A percentile compares a stretch with the other conserved stretches of the same genome.
These are phyloP conservation scores for Auricularia cornea DNA, from an alignment of 768 basidiomycete species.

Conservation along the genomic window DNA sequence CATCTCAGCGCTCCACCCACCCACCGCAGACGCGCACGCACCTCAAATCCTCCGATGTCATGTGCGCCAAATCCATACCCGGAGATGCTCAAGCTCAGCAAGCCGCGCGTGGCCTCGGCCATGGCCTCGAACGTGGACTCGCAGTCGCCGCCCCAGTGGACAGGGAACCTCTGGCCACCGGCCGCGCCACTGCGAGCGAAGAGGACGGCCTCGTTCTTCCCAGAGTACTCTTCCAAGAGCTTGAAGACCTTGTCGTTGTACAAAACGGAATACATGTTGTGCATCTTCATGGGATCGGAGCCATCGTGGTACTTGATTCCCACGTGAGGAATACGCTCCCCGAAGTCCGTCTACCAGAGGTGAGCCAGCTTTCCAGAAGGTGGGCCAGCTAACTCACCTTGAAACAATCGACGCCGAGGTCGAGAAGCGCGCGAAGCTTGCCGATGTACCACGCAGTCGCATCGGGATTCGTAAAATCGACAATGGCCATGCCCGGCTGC, in stretches of 20 bases:
- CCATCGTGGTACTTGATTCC: slow-evolving; percentile 56
- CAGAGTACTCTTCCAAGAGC: slow-evolving; percentile 47
- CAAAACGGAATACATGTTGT: slow-evolving; percentile 61
- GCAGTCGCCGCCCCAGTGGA: slow-evolving; percentile 68
- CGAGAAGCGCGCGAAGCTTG: slow-evolving; percentile 42
- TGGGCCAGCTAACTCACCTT: slow-evolving; percentile 29
- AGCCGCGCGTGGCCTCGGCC: slow-evolving; percentile 63
- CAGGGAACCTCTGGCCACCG: slow-evolving; percentile 56
- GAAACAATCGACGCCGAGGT: slow-evolving; percentile 47
- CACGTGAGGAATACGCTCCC: slow-evolving; percentile 65
- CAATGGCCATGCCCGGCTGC: slow-evolving; percentile 54
- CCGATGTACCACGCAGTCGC: slow-evolving; percentile 48
- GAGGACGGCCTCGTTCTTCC: slow-evolving; percentile 56
- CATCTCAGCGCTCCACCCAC: slow-evolving; percentile 14
- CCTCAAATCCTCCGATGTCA: slow-evolving; percentile 71
- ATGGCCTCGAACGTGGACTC: slow-evolving; percentile 73
- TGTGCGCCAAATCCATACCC: slow-evolving; percentile 68
- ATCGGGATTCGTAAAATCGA: slow-evolving; percentile 58
- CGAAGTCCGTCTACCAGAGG: slow-evolving; percentile 50
- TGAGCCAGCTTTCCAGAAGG: neutral
- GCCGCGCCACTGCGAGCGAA: slow-evolving; percentile 63
- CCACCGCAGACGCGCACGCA: slow-evolving; percentile 2
- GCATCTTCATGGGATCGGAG: slow-evolving; percentile 58
- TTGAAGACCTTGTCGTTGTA: slow-evolving; percentile 68
- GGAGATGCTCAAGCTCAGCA: slow-evolving; percentile 53